These are phyloP conservation scores for Breynia disticha DNA, from an alignment of 441 rosid species.

Conservation along the genomic window DNA sequence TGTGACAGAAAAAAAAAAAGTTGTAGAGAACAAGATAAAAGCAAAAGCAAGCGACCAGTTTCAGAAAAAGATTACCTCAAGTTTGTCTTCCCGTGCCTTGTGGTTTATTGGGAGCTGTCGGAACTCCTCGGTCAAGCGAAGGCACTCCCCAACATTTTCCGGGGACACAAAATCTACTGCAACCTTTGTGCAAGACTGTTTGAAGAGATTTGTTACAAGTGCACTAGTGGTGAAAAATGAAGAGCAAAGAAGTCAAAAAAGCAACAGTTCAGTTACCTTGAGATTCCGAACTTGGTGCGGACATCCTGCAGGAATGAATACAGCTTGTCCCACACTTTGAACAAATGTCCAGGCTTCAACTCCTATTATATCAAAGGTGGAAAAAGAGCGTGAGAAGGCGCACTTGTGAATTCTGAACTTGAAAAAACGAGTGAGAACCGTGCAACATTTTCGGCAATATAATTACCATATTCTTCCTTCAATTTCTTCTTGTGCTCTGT, in stretches of 20 bases:
- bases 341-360: constrained; percentile 92
- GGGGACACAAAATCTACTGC: constrained; percentile 92
- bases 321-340: constrained; percentile 76
- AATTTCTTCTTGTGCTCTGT: constrained; percentile 64
- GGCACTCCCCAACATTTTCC: constrained; percentile 63
- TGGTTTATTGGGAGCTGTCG: constrained; percentile 77
- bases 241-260: neutral
- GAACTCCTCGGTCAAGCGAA: constrained; percentile 71
- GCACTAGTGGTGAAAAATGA: neutral
- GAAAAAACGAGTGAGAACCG: neutral
- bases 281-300: constrained; percentile 95
- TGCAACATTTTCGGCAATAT: neutral
- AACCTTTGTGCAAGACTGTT: constrained; percentile 84
- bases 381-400: neutral
- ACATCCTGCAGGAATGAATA: constrained; percentile 92
- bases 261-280: constrained; percentile 32
- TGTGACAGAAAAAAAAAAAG: neutral
- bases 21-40: neutral
- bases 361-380: constrained; percentile 28
- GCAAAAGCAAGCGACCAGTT: neutral
- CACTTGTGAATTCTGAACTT: neutral
- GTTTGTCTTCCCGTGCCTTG: constrained; percentile 81
- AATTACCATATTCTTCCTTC: constrained; percentile 72
- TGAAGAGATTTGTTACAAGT: constrained; percentile 4
- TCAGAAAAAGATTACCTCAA: constrained; percentile 40